phyloP scores from a whole-genome alignment of 495 filamentous ascomycete species.

The Hamigera avellanea region DNA sequence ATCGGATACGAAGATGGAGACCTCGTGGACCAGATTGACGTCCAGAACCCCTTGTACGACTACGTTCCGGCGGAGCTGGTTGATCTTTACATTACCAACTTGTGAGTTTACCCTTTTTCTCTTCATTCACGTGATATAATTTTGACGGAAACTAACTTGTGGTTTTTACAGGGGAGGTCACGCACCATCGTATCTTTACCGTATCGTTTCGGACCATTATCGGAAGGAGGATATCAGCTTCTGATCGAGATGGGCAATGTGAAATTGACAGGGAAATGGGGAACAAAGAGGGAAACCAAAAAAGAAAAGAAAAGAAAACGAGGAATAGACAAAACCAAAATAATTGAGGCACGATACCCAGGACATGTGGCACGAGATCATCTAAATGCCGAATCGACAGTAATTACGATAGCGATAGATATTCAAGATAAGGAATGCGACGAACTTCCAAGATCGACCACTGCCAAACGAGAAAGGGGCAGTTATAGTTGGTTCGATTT shows the following conservation, averaged over 20 bases:
- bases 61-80: constrained; percentile 73
- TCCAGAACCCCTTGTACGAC: constrained; percentile 72
- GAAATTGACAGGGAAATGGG: no score
- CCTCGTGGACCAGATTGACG: constrained; percentile 62
- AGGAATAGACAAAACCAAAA: constrained; percentile 1
- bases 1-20: constrained; percentile 63
- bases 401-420: no score
- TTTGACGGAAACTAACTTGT: constrained; percentile 11
- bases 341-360: not conserved
- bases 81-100: constrained; percentile 84
- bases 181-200: constrained; percentile 68
- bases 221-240: constrained; percentile 68
- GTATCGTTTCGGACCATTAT: constrained; percentile 78
- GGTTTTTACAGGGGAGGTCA: constrained; percentile 52
- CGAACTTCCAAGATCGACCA: no score
- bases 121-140: not conserved
- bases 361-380: not conserved
- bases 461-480: no score
- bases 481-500: no score
- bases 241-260: no score
- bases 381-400: not conserved
- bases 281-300: not conserved
- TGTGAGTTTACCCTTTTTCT: constrained; percentile 46
- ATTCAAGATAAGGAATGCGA: no score
- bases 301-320: not conserved